Evolutionary conservation across 2,329 filamentous ascomycete genomes (phyloP).

Genomic region (Aspergillus phoenicis): DNA sequence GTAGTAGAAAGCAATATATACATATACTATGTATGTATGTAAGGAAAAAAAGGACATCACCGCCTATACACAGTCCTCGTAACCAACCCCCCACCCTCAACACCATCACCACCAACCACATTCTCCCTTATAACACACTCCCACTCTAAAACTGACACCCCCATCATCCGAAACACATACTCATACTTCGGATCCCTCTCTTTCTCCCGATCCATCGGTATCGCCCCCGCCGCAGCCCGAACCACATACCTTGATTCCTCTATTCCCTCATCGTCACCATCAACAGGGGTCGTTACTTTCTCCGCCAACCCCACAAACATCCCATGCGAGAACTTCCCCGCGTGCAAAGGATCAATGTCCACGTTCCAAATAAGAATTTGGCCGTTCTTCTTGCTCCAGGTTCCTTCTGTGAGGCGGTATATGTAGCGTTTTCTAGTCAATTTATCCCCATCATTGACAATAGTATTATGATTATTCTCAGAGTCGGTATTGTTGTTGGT

Average conservation of each 20-base stretch:
- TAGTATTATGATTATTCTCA: not conserved
- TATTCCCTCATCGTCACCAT: not conserved
- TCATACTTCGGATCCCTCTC: not conserved
- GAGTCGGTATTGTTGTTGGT: not conserved
- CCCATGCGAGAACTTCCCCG: conserved; percentile 8
- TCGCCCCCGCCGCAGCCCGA: conserved; percentile 4
- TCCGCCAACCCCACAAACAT: conserved; percentile 11
- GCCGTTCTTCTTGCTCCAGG: not conserved
- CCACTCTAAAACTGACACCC: conserved; percentile 33
- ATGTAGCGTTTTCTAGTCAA: not conserved
- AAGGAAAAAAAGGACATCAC: not conserved
- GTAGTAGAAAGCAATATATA: too few species aligned
- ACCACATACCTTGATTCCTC: conserved; percentile 19
- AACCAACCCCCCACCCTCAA: not conserved
- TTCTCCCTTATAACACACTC: conserved; percentile 11
- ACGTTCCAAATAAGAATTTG: conserved; percentile 22
- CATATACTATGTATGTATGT: too few species aligned
- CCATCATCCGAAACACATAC: conserved; percentile 32
- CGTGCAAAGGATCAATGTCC: not conserved
- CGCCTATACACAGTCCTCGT: not conserved
- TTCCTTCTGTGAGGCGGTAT: conserved; percentile 21
- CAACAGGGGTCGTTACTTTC: not conserved
- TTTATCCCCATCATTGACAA: not conserved
- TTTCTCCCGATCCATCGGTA: not conserved
- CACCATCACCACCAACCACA: not conserved